A percentile compares a stretch with the other conserved stretches of the same genome.
phyloP scores from a whole-genome alignment of 1,139 yeast species.

The Ashbya aceris region DNA sequence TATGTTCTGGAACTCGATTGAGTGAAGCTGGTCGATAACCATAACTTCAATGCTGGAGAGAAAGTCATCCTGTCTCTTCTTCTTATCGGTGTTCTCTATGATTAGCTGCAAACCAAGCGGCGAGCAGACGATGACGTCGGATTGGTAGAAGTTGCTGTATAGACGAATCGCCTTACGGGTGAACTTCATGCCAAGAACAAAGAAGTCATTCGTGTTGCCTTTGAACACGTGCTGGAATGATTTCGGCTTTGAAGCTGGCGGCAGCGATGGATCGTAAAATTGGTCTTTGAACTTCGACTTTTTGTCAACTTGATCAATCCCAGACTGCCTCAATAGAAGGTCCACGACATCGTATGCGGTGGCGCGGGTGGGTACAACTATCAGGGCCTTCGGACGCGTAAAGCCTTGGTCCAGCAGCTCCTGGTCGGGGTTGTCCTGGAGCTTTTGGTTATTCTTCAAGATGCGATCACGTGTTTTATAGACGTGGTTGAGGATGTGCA shows the following conservation, averaged over 20 bases:
- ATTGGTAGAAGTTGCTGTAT: constrained; percentile 73
- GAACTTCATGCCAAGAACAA: constrained; percentile 79
- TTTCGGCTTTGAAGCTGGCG: constrained; percentile 60
- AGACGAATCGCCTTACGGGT: constrained; percentile 81
- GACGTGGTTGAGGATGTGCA: constrained; percentile 77
- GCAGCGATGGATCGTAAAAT: constrained; percentile 44
- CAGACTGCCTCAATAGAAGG: constrained; percentile 52
- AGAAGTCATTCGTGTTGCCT: constrained; percentile 89
- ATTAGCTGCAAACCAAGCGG: constrained; percentile 86
- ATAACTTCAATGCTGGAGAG: constrained; percentile 79
- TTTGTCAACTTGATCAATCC: constrained; percentile 70
- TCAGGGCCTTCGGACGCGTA: constrained; percentile 81
- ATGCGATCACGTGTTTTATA: constrained; percentile 78
- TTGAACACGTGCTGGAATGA: constrained; percentile 73
- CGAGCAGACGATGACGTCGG: constrained; percentile 84
- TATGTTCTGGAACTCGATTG: constrained; percentile 90
- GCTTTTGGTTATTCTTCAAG: constrained; percentile 59
- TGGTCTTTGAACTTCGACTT: constrained; percentile 64
- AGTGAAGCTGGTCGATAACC: constrained; percentile 75
- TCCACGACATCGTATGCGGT: constrained; percentile 65
- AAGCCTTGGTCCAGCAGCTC: constrained; percentile 91
- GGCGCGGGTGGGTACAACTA: constrained; percentile 77
- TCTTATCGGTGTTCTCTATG: constrained; percentile 46
- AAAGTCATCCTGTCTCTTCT: constrained; percentile 55
- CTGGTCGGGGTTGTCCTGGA: constrained; percentile 33